Evolutionary conservation across 305 asterid species (phyloP).

Genomic region (Fraxinus ornus): DNA sequence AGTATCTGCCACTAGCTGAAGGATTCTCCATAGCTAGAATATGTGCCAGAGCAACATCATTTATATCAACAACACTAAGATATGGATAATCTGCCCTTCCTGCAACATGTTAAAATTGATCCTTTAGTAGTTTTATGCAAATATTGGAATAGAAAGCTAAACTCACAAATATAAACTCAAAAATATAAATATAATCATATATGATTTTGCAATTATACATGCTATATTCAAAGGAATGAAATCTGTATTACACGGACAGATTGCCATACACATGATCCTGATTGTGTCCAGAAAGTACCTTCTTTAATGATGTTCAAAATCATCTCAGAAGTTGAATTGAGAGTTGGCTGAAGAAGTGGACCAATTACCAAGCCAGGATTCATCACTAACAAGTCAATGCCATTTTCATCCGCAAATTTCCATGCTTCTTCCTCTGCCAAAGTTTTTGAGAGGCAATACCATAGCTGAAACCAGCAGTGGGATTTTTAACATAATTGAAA

Average conservation of each 20-base stretch:
- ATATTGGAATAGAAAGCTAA: background rate
- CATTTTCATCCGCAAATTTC: constrained; percentile 36
- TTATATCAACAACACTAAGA: constrained; percentile 39
- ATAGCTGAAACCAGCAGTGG: constrained; percentile 19
- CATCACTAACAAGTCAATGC: constrained; percentile 34
- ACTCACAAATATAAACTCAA: background rate
- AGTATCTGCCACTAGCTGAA: constrained; percentile 45
- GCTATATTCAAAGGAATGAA: background rate
- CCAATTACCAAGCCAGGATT: constrained; percentile 45
- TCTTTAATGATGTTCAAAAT: constrained; percentile 19
- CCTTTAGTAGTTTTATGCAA: background rate
- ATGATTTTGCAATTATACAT: background rate
- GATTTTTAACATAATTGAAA: background rate
- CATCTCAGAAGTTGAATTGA: constrained; percentile 21
- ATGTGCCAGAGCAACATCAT: constrained; percentile 52
- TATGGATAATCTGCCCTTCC: background rate
- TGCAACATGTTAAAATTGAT: background rate
- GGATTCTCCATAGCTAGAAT: constrained; percentile 40
- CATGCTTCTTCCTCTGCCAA: constrained; percentile 49
- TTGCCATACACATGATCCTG: background rate
- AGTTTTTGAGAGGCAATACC: constrained; percentile 48
- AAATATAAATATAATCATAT: background rate
- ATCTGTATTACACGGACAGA: background rate
- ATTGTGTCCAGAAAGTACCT: constrained; percentile 1
- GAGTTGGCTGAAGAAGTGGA: constrained; percentile 44